Evolutionary conservation across 306 rosid genomes (phyloP), one percentile per base, ranked within the genome.

Genomic region (Vigna unguiculata): DNA sequence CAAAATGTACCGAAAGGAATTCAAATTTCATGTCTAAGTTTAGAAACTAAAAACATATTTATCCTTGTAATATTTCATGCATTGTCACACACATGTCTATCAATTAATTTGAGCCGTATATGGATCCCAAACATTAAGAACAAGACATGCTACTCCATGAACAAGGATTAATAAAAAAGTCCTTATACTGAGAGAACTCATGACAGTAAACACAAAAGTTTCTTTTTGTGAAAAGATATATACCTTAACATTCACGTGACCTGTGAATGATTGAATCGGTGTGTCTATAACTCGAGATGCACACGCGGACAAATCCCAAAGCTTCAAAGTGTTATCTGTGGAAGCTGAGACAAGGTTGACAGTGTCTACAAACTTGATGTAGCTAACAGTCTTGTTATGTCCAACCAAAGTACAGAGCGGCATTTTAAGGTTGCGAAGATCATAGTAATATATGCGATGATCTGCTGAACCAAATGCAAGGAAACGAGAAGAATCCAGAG

Each of bases 391-490:
- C 83, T 96, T 96, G 71, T 83, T 81, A 64, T 96, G 99, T 54
- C 99, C 99, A 28, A 83, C 76, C 52, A 96, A 88, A 69, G 97
- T 92, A 83, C 88, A 92, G 12, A 96, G 89, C 19, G 99, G 99
- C 72, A 64, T 71, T 80, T 80, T 86, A 12, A 88, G 62, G 83
- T 86, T 96, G 66, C 98, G 99, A 45, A 89, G 90, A 83, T 96
- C 99, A 34, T 92, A 89, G 87, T 92, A 92, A 79, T 96, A 96
- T 78, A 92, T 85, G 48, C 84, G 88, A 82, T 92, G 99, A 80
- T 96, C 99, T 1, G 99, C 98, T 6, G 99, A 96, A 75, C 99
- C 99, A 73, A 92, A 96, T 9, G 97, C 98, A 72, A 96, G 90
- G 85, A 78, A 88, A 52, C 93, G 93, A 65, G 93, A 85, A 20